Conservation (phyloP, 495 filamentous ascomycete species). For the Podospora pseudocomata region DNA sequence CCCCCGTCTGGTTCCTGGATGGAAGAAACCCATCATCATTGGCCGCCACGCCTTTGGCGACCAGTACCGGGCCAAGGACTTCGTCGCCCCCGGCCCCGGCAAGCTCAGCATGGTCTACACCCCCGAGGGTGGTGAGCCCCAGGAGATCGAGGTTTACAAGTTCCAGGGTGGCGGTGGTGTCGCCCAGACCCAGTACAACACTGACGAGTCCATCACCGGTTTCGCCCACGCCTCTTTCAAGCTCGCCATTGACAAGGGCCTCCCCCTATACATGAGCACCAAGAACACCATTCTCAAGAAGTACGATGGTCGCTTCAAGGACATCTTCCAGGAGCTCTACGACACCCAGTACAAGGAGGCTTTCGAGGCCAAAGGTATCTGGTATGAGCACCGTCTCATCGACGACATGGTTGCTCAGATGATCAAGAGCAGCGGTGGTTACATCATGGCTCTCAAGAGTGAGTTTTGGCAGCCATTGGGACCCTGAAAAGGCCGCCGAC, state of each 20-base stretch:
- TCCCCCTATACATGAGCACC: constrained; percentile 97
- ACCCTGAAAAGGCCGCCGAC: background rate
- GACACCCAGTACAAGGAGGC: constrained; percentile 79
- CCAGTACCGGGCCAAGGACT: constrained; percentile 94
- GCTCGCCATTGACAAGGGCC: constrained; percentile 76
- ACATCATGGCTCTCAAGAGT: constrained; percentile 98
- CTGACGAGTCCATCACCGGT: constrained; percentile 85
- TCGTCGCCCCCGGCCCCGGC: constrained; percentile 73
- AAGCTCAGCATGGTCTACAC: constrained; percentile 93
- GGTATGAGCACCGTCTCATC: constrained; percentile 98
- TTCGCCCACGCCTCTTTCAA: constrained; percentile 97
- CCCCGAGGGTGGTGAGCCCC: constrained; percentile 73
- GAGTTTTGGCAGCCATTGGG: constrained; percentile 30
- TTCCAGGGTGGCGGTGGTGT: constrained; percentile 82
- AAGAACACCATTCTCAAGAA: constrained; percentile 99
- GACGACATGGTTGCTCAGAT: constrained; percentile 99
- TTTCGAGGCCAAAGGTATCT: constrained; percentile 88
- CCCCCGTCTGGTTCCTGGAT: constrained; percentile 88
- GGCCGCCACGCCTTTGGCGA: constrained; percentile 98
- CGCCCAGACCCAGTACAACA: constrained; percentile 95
- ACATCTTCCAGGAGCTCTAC: constrained; percentile 98
- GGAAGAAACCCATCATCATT: constrained; percentile 98
- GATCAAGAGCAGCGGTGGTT: constrained; percentile 95
- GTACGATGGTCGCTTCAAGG: constrained; percentile 98
- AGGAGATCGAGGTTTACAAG: constrained; percentile 84